Evolutionary conservation across 176 grass and related monocot genomes (phyloP).

Genomic region (Aegilops longissima): DNA sequence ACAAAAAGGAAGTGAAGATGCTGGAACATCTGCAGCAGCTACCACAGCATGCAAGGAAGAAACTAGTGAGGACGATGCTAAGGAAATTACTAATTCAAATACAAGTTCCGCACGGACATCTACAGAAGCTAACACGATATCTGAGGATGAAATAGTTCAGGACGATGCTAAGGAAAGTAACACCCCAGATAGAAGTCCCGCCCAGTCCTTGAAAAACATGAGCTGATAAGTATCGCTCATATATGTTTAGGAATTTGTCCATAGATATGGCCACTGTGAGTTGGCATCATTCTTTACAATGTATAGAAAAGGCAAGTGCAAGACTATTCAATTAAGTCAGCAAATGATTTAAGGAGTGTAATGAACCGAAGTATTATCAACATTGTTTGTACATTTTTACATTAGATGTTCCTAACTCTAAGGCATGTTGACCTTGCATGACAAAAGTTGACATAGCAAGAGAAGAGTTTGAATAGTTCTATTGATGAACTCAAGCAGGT

Average conservation of each 20-base stretch:
- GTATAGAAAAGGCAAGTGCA: background rate
- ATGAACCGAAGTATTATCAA: background rate
- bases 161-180: slow-evolving; percentile 8
- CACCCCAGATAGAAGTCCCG: background rate
- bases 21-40: slow-evolving; percentile 33
- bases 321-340: background rate
- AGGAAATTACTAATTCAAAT: slow-evolving; percentile 29
- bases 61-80: slow-evolving; percentile 11
- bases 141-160: slow-evolving; percentile 16
- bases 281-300: slow-evolving; percentile 26
- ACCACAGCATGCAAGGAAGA: slow-evolving; percentile 7
- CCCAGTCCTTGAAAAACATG: background rate
- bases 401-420: background rate
- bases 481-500: background rate
- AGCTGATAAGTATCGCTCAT: slow-evolving; percentile 18
- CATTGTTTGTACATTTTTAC: background rate
- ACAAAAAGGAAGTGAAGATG: slow-evolving; percentile 26
- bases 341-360: slow-evolving; percentile 9
- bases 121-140: slow-evolving; percentile 2
- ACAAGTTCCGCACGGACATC: slow-evolving; percentile 3
- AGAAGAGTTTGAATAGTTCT: background rate
- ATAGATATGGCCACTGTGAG: slow-evolving; percentile 14
- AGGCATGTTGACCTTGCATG: background rate
- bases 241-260: background rate
- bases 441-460: background rate